Evolutionary conservation across 106 monocot species (phyloP).

Genomic region (Acorus calamus): DNA sequence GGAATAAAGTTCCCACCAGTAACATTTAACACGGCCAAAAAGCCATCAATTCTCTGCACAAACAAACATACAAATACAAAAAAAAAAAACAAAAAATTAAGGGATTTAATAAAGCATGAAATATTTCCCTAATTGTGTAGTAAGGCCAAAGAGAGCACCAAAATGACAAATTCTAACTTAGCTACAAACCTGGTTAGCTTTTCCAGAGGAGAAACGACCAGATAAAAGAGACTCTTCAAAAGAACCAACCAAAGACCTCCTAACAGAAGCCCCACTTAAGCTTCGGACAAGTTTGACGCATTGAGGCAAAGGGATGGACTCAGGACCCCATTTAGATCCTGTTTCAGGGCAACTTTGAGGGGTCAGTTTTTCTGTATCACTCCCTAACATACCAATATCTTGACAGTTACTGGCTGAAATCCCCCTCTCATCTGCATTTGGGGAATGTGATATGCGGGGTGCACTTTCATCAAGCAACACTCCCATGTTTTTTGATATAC

Average conservation of each 20-base stretch:
- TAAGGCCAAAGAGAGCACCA: too few relatives aligned
- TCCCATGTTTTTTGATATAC: conserved; percentile 6
- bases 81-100: conserved; percentile 8
- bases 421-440: conserved; percentile 18
- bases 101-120: not conserved
- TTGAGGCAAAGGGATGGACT: conserved; percentile 21
- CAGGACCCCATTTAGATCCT: conserved; percentile 14
- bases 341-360: conserved; percentile 4
- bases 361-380: conserved; percentile 37
- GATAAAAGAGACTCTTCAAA: conserved; percentile 98
- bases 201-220: conserved; percentile 59
- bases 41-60: conserved; percentile 82
- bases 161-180: not conserved
- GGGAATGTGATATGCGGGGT: conserved; percentile 1
- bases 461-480: conserved; percentile 15
- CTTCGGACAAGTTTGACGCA: conserved; percentile 28
- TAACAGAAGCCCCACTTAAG: conserved; percentile 34
- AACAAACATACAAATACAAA: not conserved
- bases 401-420: conserved; percentile 11
- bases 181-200: conserved; percentile 48
- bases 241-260: conserved; percentile 92
- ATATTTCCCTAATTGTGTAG: too few relatives aligned
- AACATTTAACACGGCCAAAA: conserved; percentile 80
- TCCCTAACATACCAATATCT: conserved; percentile 14
- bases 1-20: conserved; percentile 80